phyloP scores from a whole-genome alignment of 768 basidiomycete genomes.

The Kwoniella mangroviensis region DNA sequence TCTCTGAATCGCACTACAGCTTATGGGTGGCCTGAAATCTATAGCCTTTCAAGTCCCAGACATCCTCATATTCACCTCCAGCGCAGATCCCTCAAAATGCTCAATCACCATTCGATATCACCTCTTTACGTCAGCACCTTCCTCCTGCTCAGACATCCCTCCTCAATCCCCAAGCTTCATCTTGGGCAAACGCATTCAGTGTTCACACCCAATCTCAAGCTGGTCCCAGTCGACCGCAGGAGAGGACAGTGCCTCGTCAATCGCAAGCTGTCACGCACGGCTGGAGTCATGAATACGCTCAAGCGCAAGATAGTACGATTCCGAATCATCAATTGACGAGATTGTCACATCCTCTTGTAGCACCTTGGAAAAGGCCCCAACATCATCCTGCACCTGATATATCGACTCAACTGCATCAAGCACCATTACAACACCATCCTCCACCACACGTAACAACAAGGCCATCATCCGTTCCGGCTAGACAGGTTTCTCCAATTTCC shows the following conservation, averaged over 20 bases:
- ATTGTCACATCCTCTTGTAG: constrained; percentile 2
- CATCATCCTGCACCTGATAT: neutral
- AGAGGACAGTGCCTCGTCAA: neutral
- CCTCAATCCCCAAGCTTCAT: neutral
- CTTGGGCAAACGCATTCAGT: constrained; percentile 26
- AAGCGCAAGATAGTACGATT: neutral
- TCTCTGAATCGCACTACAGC: neutral
- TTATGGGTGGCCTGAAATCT: too few species aligned
- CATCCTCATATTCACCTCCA: neutral
- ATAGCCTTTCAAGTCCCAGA: constrained; percentile 21
- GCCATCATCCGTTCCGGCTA: neutral
- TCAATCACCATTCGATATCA: constrained; percentile 41
- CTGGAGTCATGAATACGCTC: constrained; percentile 15
- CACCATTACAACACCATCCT: neutral
- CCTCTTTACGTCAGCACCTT: constrained; percentile 39
- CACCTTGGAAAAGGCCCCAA: constrained; percentile 23
- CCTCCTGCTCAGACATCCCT: constrained; percentile 18
- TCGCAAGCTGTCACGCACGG: constrained; percentile 10
- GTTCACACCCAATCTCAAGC: neutral
- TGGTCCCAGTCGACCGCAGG: neutral
- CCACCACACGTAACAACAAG: neutral
- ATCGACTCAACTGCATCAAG: neutral
- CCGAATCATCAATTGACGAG: neutral
- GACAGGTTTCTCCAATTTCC: neutral
- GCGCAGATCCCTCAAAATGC: neutral